A percentile compares a stretch with the other conserved stretches of the same genome.
Conservation (phyloP, 1,284 basidiomycete genomes). For the Exobasidium rhododendri region DNA sequence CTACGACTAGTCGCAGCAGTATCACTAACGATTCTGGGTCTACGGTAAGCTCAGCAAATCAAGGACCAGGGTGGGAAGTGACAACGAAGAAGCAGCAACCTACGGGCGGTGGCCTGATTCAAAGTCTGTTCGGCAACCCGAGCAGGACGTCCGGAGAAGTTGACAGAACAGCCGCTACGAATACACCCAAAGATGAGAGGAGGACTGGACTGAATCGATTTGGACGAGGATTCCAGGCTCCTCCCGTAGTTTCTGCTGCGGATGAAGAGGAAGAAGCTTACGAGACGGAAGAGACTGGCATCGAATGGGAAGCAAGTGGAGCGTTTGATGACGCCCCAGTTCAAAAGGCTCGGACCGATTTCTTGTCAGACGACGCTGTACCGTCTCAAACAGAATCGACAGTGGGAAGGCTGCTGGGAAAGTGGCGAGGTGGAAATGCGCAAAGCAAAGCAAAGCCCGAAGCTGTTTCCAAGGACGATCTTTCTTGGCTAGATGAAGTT, state of each 20-base stretch:
- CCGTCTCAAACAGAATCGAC: background rate
- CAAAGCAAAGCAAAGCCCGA: background rate
- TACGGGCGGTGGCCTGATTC: constrained; percentile 1
- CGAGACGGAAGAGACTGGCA: constrained; percentile 7
- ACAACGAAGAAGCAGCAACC: constrained; percentile 2
- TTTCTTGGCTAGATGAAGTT: constrained; percentile 8
- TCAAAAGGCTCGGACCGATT: background rate
- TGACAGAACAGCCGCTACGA: too few species aligned
- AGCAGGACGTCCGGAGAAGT: background rate
- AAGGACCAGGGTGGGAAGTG: constrained; percentile 11
- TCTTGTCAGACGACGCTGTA: background rate
- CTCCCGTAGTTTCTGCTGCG: constrained; percentile 6
- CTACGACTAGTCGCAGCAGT: background rate
- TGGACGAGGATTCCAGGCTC: background rate
- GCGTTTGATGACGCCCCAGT: background rate
- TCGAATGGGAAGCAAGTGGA: constrained; percentile 5
- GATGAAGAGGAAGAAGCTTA: constrained; percentile 4
- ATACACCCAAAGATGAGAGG: background rate
- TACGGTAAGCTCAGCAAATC: background rate
- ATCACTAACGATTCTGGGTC: background rate
- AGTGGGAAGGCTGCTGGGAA: background rate
- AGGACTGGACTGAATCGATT: background rate
- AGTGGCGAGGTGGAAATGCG: background rate
- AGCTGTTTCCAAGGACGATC: constrained; percentile 3
- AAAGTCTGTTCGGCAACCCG: background rate